Evolutionary conservation across 2,329 filamentous ascomycete genomes (phyloP), one percentile per base, ranked within the genome.

Genomic region (Canariomyces notabilis): DNA sequence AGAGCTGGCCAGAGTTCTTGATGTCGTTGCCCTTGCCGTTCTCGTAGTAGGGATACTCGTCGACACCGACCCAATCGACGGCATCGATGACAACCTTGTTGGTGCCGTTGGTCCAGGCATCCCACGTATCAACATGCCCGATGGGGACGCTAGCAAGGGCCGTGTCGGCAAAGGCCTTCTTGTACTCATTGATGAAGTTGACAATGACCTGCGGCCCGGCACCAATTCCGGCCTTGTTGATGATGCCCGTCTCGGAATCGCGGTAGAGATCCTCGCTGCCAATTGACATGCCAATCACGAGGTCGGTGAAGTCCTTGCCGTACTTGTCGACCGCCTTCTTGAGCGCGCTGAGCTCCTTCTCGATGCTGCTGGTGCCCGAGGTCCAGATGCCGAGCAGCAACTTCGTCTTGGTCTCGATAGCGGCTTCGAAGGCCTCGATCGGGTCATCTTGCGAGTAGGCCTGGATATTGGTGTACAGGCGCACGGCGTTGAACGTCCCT

Each of bases 391-490:
- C 82, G 42, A 83, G 79, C 29, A 85, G 76, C 36, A 86, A 67
- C 53, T 75, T 67, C 15, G 77, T 80, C 35, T 80, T 70, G 51
- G 79, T 80, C 49, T 72, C 68, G 37, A 83, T 70, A 57, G 82
- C 82, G 29, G 82, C 82, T 68, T 88, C 86, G 68, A 91, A 79
- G 34, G 89, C 89, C 71, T 88, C 72, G 61, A 95, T 73, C 42
- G 89, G 89, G 67, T 93, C 85, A 66, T 91, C 85, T 71, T 87
- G 76, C 61, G 83, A 71, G 66, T 79, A 70, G 60, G 74, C 75
- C 64, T 79, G 76, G 61, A 83, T 79, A 71, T 79, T 82, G 62
- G 83, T 86, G 73, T 87, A 85, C 23, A 84, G 70, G 42, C 81
- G 77, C 55, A 80, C 74, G 48, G 75, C 69, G 58, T 73, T 77